phyloP scores from a whole-genome alignment of 768 basidiomycete species.

The Rhodotorula sphaerocarpa region DNA sequence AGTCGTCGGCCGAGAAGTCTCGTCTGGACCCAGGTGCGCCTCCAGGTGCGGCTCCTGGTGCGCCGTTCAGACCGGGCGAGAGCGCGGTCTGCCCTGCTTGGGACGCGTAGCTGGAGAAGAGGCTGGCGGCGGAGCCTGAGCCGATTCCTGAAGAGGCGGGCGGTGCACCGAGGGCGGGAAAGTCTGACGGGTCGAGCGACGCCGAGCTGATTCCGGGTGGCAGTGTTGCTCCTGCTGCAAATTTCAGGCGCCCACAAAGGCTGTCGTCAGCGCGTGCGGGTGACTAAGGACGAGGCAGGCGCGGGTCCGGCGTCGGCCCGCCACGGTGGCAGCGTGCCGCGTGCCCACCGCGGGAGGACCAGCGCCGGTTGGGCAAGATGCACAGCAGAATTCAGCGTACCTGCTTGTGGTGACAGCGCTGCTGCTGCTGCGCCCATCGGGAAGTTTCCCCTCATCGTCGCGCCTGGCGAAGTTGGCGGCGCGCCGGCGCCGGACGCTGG shows the following conservation, averaged over 20 bases:
- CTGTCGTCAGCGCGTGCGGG: too few relatives aligned
- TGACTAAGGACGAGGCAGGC: too few relatives aligned
- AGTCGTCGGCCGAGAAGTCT: constrained; percentile 27
- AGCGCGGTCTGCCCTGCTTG: constrained; percentile 20
- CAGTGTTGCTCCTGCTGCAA: background rate
- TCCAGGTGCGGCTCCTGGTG: constrained; percentile 43
- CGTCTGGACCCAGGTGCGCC: background rate
- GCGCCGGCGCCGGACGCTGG: background rate
- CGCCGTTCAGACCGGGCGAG: constrained; percentile 45
- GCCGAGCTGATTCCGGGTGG: background rate
- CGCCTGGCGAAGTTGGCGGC: background rate
- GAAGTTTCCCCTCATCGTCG: background rate
- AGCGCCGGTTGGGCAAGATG: too few relatives aligned
- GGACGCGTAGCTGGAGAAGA: constrained; percentile 29
- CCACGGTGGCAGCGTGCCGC: too few relatives aligned
- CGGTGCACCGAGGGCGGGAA: constrained; percentile 69
- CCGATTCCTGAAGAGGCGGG: background rate
- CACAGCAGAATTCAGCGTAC: too few relatives aligned
- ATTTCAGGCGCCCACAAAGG: too few relatives aligned
- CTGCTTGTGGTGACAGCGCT: constrained; percentile 5
- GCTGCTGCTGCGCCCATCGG: background rate
- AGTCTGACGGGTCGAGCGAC: constrained; percentile 49
- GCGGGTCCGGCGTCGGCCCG: too few relatives aligned
- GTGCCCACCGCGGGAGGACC: too few relatives aligned
- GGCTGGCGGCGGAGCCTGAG: constrained; percentile 4